Evolutionary conservation across 2,329 filamentous ascomycete species (phyloP).

Genomic region (Aaosphaeria arxii): DNA sequence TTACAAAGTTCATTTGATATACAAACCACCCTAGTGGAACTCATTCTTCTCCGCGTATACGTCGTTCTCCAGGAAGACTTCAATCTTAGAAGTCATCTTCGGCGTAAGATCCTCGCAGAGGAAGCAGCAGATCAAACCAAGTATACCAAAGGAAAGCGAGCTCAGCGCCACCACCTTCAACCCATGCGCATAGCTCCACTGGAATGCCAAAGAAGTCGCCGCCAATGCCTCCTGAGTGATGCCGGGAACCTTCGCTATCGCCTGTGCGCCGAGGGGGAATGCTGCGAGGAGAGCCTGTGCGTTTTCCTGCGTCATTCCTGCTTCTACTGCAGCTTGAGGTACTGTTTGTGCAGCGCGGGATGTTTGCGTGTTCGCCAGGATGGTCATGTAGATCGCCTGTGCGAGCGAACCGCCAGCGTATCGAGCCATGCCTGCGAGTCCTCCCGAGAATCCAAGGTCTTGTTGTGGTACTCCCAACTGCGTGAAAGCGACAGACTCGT

Average conservation of each 20-base stretch:
- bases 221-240: constrained; percentile 12
- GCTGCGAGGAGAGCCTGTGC: constrained; percentile 18
- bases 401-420: constrained; percentile 24
- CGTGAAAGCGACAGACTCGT: constrained; percentile 28
- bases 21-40: constrained; percentile 11
- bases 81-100: constrained; percentile 26
- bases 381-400: constrained; percentile 39
- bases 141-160: constrained; percentile 17
- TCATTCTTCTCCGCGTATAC: constrained; percentile 22
- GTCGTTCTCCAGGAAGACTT: constrained; percentile 26
- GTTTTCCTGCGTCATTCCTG: constrained; percentile 17
- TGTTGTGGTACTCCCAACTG: constrained; percentile 41
- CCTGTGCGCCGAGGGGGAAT: constrained; percentile 18
- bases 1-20: neutral
- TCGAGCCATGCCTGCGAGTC: constrained; percentile 21
- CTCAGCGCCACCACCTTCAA: constrained; percentile 19
- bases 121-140: constrained; percentile 17
- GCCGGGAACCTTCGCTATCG: constrained; percentile 15
- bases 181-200: constrained; percentile 20
- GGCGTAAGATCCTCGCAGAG: constrained; percentile 18
- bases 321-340: constrained; percentile 15
- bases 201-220: constrained; percentile 15
- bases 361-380: constrained; percentile 37
- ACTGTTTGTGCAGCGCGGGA: constrained; percentile 13
- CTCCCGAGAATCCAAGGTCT: constrained; percentile 47